Conservation (phyloP, 495 filamentous ascomycete species). For the Pseudevernia furfuracea region DNA sequence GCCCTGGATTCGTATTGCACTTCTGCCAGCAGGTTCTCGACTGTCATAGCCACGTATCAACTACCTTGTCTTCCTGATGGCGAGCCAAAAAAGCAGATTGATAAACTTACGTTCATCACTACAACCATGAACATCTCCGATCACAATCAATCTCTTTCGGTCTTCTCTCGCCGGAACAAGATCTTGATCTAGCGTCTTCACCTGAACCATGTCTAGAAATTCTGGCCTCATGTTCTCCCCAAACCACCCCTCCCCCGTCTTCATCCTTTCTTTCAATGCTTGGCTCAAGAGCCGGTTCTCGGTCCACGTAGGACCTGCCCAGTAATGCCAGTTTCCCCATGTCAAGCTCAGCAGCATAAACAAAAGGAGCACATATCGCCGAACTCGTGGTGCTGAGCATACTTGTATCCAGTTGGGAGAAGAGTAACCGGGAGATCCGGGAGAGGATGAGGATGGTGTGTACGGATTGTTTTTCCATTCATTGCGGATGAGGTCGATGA, state of each 20-base stretch:
- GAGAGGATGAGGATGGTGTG: conserved; percentile 25
- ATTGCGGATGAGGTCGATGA: conserved; percentile 42
- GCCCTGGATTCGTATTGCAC: conserved; percentile 49
- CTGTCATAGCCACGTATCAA: conserved; percentile 27
- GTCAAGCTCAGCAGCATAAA: conserved; percentile 34
- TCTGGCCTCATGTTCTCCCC: conserved; percentile 42
- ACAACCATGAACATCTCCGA: conserved; percentile 92
- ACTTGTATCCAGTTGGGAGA: conserved; percentile 25
- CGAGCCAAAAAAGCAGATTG: conserved; percentile 3
- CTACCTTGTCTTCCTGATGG: conserved; percentile 4
- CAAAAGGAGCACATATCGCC: conserved; percentile 42
- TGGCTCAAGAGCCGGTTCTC: conserved; percentile 34
- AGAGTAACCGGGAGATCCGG: conserved; percentile 26
- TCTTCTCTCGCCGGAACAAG: conserved; percentile 32
- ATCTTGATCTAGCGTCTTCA: conserved; percentile 37
- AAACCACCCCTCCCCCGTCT: conserved; percentile 36
- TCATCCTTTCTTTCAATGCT: conserved; percentile 35
- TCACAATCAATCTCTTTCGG: conserved; percentile 53
- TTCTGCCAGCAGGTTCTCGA: conserved; percentile 60
- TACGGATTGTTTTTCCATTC: conserved; percentile 37
- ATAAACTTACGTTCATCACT: conserved; percentile 47
- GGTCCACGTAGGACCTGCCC: conserved; percentile 36
- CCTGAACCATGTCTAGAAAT: conserved; percentile 44
- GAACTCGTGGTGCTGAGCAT: conserved; percentile 40
- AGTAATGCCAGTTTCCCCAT: conserved; percentile 37